Percentiles rank a stretch among this genome's conserved stretches.
phyloP scores from a whole-genome alignment of 2,329 filamentous ascomycete species.

The Claviceps sp. region DNA sequence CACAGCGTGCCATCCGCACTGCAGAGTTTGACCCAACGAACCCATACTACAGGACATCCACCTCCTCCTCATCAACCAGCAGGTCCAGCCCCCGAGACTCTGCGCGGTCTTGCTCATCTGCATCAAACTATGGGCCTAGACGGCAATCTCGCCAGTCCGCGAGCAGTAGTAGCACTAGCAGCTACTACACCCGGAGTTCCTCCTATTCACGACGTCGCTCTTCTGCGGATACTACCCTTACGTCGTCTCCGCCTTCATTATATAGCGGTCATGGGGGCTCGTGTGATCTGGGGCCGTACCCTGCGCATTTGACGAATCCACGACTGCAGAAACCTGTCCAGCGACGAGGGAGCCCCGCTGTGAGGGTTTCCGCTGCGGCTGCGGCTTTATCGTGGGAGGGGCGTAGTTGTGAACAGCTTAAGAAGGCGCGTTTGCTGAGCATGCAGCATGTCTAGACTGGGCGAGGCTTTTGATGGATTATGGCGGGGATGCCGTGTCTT shows the following conservation, averaged over 20 bases:
- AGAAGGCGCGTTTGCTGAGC: background rate
- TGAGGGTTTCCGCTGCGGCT: background rate
- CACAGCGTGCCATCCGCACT: background rate
- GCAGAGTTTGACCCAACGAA: background rate
- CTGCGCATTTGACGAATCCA: background rate
- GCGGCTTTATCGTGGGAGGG: background rate
- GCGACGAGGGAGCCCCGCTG: too few relatives aligned
- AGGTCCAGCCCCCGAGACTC: background rate
- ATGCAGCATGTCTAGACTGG: background rate
- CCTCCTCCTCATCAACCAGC: background rate
- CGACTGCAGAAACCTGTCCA: background rate
- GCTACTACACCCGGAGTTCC: background rate
- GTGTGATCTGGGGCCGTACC: background rate
- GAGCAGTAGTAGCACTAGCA: background rate
- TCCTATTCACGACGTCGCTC: background rate
- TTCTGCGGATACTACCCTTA: background rate
- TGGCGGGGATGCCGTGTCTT: too few relatives aligned
- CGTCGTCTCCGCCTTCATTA: background rate
- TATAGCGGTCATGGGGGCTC: background rate
- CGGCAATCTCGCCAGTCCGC: background rate
- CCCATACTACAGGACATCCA: background rate
- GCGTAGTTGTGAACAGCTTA: background rate
- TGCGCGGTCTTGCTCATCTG: background rate
- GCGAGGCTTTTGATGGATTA: too few relatives aligned
- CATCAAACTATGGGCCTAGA: background rate